Conservation (phyloP, 2,329 filamentous ascomycete genomes). For the Arthrobotrys entomopaga region DNA sequence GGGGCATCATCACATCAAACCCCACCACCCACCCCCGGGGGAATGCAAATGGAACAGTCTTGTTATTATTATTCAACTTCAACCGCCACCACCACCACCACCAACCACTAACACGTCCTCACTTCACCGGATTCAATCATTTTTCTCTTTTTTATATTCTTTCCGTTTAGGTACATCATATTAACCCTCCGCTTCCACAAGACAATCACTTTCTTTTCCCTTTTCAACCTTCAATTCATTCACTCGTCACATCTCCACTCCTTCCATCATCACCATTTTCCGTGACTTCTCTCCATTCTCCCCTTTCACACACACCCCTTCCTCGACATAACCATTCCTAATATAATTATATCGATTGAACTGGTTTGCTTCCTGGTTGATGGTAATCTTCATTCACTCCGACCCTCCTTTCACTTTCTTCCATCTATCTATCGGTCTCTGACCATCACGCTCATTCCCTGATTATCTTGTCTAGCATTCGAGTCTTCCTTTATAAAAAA, state of each 20-base stretch:
- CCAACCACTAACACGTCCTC: conserved; percentile 26
- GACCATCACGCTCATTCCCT: conserved; percentile 32
- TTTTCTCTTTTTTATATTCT: conserved; percentile 11
- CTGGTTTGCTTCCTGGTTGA: too few species aligned
- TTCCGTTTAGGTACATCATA: conserved; percentile 43
- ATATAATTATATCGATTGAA: conserved; percentile 1
- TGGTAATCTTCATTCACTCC: too few species aligned
- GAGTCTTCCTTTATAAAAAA: not conserved
- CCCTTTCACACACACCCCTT: not conserved
- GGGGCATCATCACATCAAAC: conserved; percentile 10
- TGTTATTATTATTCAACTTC: conserved; percentile 23
- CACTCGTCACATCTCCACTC: not conserved
- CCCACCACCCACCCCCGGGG: conserved; percentile 40
- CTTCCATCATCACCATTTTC: not conserved
- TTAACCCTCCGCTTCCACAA: conserved; percentile 9
- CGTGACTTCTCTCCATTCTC: not conserved
- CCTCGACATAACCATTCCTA: not conserved
- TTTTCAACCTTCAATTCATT: conserved; percentile 39
- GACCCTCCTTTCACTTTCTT: not conserved
- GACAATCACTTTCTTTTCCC: conserved; percentile 52
- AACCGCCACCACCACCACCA: conserved; percentile 2
- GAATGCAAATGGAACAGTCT: conserved; percentile 22
- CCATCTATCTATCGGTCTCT: not conserved
- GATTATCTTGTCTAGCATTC: not conserved
- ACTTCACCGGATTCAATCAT: not conserved